A percentile compares a stretch with the other conserved stretches of the same genome.
Evolutionary conservation across 2,329 filamentous ascomycete genomes (phyloP).

Genomic region (Pestalotiopsis sp.): DNA sequence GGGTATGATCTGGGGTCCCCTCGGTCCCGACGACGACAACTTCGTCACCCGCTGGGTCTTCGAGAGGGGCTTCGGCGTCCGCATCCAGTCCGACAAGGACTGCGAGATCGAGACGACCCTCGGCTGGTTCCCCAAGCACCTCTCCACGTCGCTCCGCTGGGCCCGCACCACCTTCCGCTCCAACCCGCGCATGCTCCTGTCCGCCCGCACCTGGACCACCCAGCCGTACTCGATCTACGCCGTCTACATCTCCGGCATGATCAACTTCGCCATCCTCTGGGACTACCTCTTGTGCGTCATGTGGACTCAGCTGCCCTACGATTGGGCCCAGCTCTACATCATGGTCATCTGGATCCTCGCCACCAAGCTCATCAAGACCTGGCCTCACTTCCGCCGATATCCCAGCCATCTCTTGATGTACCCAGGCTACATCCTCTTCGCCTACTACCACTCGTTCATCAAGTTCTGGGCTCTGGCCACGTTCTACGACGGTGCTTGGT

Average conservation of each 20-base stretch:
- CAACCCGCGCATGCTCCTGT: constrained; percentile 50
- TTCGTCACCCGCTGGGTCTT: constrained; percentile 58
- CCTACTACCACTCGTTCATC: constrained; percentile 58
- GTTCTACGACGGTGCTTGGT: constrained; percentile 47
- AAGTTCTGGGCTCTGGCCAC: constrained; percentile 60
- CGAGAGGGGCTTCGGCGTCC: constrained; percentile 50
- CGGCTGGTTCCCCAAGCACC: constrained; percentile 51
- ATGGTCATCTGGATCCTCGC: constrained; percentile 48
- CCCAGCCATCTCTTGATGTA: constrained; percentile 54
- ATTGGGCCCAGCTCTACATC: not conserved
- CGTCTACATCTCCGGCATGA: constrained; percentile 54
- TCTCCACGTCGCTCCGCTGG: constrained; percentile 57
- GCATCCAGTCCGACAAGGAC: constrained; percentile 53
- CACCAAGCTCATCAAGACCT: constrained; percentile 60
- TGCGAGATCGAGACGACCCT: constrained; percentile 54
- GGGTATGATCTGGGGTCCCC: constrained; percentile 34
- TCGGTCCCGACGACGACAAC: constrained; percentile 64
- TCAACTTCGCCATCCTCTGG: constrained; percentile 58
- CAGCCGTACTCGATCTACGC: constrained; percentile 57
- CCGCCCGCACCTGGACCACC: constrained; percentile 35
- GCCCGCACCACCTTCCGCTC: constrained; percentile 59
- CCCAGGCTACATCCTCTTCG: constrained; percentile 53
- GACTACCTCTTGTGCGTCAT: constrained; percentile 46
- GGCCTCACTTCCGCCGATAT: constrained; percentile 51
- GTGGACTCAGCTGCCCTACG: constrained; percentile 15